phyloP scores from a whole-genome alignment of 768 basidiomycete genomes.

The Leucosporidium creatinivorum region DNA sequence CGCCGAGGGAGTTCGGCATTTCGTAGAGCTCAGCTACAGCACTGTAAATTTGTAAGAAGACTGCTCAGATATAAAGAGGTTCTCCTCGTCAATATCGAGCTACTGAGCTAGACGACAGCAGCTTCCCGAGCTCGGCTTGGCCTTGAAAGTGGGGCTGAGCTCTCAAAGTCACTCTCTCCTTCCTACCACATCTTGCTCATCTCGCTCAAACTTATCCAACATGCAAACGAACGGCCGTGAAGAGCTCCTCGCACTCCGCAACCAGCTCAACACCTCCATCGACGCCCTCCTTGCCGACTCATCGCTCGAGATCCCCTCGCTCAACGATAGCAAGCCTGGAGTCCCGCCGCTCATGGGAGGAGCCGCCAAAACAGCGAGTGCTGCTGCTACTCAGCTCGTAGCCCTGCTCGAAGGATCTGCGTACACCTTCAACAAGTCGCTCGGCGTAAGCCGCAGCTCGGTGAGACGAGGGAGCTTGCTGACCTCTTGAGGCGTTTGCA shows the following conservation, averaged over 20 bases:
- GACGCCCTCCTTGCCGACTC: not conserved
- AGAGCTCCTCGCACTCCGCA: not conserved
- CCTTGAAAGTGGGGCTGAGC: no score
- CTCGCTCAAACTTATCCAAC: not conserved
- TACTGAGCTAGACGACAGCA: no score
- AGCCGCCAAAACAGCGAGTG: not conserved
- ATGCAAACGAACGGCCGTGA: not conserved
- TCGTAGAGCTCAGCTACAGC: no score
- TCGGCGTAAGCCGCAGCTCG: not conserved
- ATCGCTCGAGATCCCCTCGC: not conserved
- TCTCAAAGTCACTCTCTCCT: no score
- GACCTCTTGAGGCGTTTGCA: constrained; percentile 32
- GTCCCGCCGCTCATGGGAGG: not conserved
- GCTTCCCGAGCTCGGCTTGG: no score
- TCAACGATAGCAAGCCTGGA: not conserved
- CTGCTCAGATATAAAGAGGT: no score
- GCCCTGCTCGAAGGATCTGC: not conserved
- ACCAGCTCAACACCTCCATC: not conserved
- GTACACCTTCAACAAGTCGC: not conserved
- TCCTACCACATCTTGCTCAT: no score
- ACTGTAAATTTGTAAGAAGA: no score
- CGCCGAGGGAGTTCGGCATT: no score
- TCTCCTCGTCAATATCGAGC: no score
- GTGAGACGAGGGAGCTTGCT: not conserved
- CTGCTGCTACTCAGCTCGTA: not conserved